These are phyloP conservation scores for Purpureocillium takamizusanense DNA, from an alignment of 2,329 filamentous ascomycete species.

Conservation along the genomic window DNA sequence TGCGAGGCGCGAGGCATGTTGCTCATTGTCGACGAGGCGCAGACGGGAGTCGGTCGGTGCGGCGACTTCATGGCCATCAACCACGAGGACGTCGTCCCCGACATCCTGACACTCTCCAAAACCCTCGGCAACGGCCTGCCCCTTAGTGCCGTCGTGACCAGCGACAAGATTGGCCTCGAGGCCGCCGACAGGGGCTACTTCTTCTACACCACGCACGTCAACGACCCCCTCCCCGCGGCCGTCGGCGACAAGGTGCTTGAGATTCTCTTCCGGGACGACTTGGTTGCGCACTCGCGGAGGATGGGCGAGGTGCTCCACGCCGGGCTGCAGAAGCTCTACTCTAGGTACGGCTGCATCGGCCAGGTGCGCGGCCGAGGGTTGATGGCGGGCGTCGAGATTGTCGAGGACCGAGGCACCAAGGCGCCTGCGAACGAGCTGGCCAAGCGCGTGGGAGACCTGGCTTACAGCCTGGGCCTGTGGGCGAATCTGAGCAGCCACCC, in stretches of 20 bases:
- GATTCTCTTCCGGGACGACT: slow-evolving; percentile 45
- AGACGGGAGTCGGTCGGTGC: slow-evolving; percentile 48
- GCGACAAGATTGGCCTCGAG: slow-evolving; percentile 38
- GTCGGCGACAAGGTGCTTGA: slow-evolving; percentile 54
- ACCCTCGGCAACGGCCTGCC: slow-evolving; percentile 53
- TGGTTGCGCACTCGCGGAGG: slow-evolving; percentile 34
- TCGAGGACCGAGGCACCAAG: slow-evolving; percentile 39
- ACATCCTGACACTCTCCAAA: slow-evolving; percentile 53
- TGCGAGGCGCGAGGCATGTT: slow-evolving; percentile 50
- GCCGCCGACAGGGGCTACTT: slow-evolving; percentile 40
- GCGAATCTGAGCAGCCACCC: slow-evolving; percentile 46
- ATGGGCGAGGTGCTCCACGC: slow-evolving; percentile 36
- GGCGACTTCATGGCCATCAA: slow-evolving; percentile 52
- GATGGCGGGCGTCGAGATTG: slow-evolving; percentile 50
- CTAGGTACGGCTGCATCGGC: slow-evolving; percentile 51
- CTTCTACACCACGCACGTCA: slow-evolving; percentile 54
- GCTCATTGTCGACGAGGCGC: slow-evolving; percentile 52
- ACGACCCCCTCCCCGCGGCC: slow-evolving; percentile 51
- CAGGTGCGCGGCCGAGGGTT: slow-evolving; percentile 51
- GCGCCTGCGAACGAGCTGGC: slow-evolving; percentile 37
- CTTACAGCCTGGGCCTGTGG: slow-evolving; percentile 44
- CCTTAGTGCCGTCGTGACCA: slow-evolving; percentile 48
- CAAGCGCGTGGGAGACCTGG: slow-evolving; percentile 33
- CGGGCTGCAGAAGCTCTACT: slow-evolving; percentile 35
- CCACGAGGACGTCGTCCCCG: slow-evolving; percentile 42